Conservation (phyloP, 495 filamentous ascomycete genomes). For the Hypomontagnella monticulosa region DNA sequence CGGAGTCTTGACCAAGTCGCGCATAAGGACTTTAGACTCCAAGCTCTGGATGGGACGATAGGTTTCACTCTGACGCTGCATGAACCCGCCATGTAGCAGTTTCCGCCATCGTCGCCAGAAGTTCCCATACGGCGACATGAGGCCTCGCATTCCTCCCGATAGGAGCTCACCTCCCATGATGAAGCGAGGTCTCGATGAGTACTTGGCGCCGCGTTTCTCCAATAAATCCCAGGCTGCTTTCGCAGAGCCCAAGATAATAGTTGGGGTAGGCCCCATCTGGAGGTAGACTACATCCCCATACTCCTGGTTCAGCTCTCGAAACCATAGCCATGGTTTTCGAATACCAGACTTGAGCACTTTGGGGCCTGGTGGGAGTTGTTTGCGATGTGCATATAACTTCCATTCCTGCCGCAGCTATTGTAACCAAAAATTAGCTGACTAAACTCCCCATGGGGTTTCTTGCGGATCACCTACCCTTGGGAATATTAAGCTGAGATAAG, state of each 20-base stretch:
- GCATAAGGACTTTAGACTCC: constrained; percentile 59
- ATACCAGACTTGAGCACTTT: constrained; percentile 46
- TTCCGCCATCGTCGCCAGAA: constrained; percentile 67
- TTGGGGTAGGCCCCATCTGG: constrained; percentile 69
- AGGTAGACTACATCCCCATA: constrained; percentile 70
- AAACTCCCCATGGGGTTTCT: not conserved
- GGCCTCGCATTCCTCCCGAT: constrained; percentile 57
- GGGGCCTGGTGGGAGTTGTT: constrained; percentile 48
- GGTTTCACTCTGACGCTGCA: constrained; percentile 61
- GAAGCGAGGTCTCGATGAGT: constrained; percentile 58
- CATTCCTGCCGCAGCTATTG: constrained; percentile 44
- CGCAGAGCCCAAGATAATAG: constrained; percentile 70
- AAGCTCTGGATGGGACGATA: constrained; percentile 66
- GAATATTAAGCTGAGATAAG: constrained; percentile 38
- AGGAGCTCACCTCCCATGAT: constrained; percentile 63
- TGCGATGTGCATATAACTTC: constrained; percentile 46
- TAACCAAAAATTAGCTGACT: not conserved
- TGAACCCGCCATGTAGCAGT: constrained; percentile 63
- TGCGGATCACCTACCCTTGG: constrained; percentile 38
- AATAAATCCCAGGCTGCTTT: constrained; percentile 64
- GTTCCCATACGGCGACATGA: constrained; percentile 61
- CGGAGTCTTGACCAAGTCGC: constrained; percentile 54
- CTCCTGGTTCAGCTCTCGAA: constrained; percentile 61
- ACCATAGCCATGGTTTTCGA: constrained; percentile 67
- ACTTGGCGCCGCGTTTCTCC: constrained; percentile 62